These are phyloP conservation scores for Tuber aestivum DNA, from an alignment of 495 filamentous ascomycete genomes.

Conservation along the genomic window DNA sequence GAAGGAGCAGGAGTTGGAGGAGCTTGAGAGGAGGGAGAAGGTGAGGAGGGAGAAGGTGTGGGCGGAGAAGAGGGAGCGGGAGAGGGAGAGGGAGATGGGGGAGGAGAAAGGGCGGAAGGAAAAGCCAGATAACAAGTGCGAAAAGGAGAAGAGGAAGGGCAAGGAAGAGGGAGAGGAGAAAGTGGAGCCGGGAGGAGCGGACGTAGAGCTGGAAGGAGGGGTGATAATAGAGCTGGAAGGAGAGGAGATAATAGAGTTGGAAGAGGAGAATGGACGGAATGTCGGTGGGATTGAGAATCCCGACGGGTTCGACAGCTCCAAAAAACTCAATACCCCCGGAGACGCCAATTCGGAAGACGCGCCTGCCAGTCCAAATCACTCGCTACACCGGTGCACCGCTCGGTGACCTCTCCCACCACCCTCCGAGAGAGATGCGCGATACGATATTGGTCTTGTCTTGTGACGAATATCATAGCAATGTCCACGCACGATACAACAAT, in stretches of 20 bases:
- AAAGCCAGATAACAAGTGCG: background rate
- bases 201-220: background rate
- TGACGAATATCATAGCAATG: background rate
- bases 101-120: slow-evolving; percentile 26
- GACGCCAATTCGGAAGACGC: background rate
- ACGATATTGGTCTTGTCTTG: background rate
- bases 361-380: background rate
- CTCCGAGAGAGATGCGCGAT: background rate
- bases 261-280: background rate
- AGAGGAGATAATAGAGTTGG: background rate
- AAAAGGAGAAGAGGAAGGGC: background rate
- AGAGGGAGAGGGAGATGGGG: background rate
- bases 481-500: background rate
- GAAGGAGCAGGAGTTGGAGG: slow-evolving; percentile 5
- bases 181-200: background rate
- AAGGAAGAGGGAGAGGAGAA: background rate
- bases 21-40: background rate
- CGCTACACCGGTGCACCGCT: background rate
- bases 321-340: background rate
- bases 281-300: background rate
- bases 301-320: background rate
- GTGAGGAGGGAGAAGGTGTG: background rate
- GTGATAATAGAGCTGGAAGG: background rate
- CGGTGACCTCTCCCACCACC: background rate
- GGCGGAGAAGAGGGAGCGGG: background rate